Evolutionary conservation across 192 early-diverging fungal species (phyloP).

Genomic region (Coemansia sp.): DNA sequence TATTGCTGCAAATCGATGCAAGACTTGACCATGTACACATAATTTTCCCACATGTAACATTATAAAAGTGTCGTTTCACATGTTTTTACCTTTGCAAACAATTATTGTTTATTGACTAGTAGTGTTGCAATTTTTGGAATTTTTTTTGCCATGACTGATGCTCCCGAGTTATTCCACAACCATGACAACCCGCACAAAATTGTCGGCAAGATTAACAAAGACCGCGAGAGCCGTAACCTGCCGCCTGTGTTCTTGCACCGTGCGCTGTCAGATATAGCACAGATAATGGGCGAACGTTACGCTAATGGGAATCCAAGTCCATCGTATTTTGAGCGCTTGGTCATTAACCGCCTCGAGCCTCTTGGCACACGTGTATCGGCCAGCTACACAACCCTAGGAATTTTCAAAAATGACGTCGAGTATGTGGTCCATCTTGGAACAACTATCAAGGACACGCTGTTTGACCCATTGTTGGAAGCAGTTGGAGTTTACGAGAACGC

Average conservation of each 20-base stretch:
- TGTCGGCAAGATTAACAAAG: slow-evolving; percentile 35
- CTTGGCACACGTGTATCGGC: slow-evolving; percentile 23
- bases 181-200: slow-evolving; percentile 21
- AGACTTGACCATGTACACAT: too few relatives aligned
- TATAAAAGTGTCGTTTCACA: too few relatives aligned
- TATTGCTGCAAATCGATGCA: too few relatives aligned
- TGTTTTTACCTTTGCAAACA: too few relatives aligned
- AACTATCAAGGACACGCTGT: slow-evolving; percentile 20
- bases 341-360: slow-evolving; percentile 10
- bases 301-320: neutral
- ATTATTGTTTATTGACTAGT: too few relatives aligned
- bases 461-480: slow-evolving; percentile 41
- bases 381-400: slow-evolving; percentile 43
- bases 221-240: slow-evolving; percentile 25
- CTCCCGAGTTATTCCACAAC: neutral
- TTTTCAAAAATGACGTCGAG: slow-evolving; percentile 15
- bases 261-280: slow-evolving; percentile 28
- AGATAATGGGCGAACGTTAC: slow-evolving; percentile 18
- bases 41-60: too few relatives aligned
- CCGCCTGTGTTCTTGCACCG: slow-evolving; percentile 40
- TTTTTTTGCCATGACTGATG: too few relatives aligned
- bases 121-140: too few relatives aligned
- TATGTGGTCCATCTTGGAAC: slow-evolving; percentile 16
- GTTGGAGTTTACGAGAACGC: slow-evolving; percentile 24
- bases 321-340: slow-evolving; percentile 18